phyloP scores from a whole-genome alignment of 345 rosid genomes.

The Linum tenue region DNA sequence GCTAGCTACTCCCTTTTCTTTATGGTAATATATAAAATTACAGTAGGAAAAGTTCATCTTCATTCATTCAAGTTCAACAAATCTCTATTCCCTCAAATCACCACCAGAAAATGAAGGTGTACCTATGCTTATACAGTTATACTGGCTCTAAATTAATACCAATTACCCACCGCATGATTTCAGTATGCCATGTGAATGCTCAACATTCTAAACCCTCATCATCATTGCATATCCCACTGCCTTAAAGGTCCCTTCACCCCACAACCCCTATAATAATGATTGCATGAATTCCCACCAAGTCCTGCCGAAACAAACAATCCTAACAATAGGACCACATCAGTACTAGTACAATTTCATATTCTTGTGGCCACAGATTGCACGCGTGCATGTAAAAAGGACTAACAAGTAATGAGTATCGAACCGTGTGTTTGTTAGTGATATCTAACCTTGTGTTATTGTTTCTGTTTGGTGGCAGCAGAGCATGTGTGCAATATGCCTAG shows the following conservation, averaged over 20 bases:
- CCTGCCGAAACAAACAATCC: not conserved
- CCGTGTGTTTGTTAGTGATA: not conserved
- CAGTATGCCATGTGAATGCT: too few species aligned
- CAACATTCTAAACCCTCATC: not conserved
- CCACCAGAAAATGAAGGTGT: too few species aligned
- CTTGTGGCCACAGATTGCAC: not conserved
- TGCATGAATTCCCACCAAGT: not conserved
- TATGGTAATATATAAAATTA: too few species aligned
- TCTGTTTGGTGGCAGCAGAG: slow-evolving; percentile 30
- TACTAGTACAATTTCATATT: not conserved
- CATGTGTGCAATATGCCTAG: slow-evolving; percentile 76
- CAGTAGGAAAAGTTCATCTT: not conserved
- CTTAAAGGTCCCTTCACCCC: slow-evolving; percentile 8
- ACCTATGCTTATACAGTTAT: too few species aligned
- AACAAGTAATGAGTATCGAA: not conserved
- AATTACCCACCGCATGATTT: too few species aligned
- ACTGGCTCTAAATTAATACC: too few species aligned
- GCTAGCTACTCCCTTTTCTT: too few species aligned
- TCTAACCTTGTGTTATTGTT: not conserved
- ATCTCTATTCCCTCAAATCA: not conserved
- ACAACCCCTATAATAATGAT: not conserved
- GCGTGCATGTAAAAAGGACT: not conserved
- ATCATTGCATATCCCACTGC: not conserved
- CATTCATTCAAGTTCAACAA: not conserved
- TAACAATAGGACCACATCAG: too few species aligned